Base-by-base conservation (phyloP, 495 filamentous ascomycete genomes). In the Penicillium robsamsonii region DNA sequence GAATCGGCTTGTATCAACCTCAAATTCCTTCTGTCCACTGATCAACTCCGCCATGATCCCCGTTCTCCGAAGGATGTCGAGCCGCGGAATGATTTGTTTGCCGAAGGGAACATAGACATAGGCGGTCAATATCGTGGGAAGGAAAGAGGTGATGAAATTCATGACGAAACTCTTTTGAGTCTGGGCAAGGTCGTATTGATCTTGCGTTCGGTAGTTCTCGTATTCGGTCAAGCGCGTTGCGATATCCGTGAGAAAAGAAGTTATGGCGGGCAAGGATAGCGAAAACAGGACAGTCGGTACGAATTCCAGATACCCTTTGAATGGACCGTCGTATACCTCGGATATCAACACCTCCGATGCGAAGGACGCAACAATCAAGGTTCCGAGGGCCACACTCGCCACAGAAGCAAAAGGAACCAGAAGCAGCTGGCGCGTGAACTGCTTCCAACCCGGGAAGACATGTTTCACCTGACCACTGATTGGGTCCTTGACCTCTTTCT, bases 81-180 rank as follows among this genome's bases (percentile, higher is more conserved):
- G 80, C 58, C 92, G 85, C 0, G 94, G 92, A 0, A 96, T 85
- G 37, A 98, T 83, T 37, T 87, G 62, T 56, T 81, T 84, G 10
- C 88, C 94, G 69, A 98, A 98, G 0, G 93, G 94, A 13, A 98
- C 90, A 60, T 98, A 98, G 49, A 97, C 84, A 63, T 96, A 98
- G 3, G 94, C 92, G 0, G 93, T 97, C 4, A 98, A 78, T 69
- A 96, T 87, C 31, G 96, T 87, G 0, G 90, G 88, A 4, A 96
- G 81, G 66, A 96, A 98, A 0, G 92, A 92, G 15, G 90, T 96
- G 70, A 98, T 94, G 67, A 97, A 95, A 74, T 96, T 96, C 67
- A 98, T 81, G 15, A 97, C 83, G 64, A 98, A 97, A 12, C 92
- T 85, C 74, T 98, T 98, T 53, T 85, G 80, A 3, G 92, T 91